Base-by-base conservation (phyloP, 768 basidiomycete species). In the Lactarius pseudohatsudake region DNA sequence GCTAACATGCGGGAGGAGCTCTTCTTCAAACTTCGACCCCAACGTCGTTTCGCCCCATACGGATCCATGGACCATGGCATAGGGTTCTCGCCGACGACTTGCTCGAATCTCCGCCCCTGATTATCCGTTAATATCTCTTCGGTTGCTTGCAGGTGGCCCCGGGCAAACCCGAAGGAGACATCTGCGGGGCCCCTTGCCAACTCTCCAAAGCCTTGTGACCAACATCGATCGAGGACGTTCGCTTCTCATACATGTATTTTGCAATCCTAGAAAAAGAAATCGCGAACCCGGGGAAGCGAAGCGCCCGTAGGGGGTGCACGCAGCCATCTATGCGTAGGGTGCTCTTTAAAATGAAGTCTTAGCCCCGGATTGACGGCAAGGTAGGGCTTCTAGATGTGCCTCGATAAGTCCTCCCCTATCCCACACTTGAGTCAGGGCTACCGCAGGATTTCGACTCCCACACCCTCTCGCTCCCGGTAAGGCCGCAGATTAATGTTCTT, bases 321-420 rank as follows among this genome's bases (percentile, higher is more conserved):
- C 7, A 30, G 22, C 40, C 36, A 54, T 43, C 61, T 50, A 11
- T 50, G n/a, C 13, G 34, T 20, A 41, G 16, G 61, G 56, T 32
- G 11, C 22, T 41, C 65, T 59, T 43, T 57, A 16, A 28, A 66
- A 43, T 26, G 38, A 40, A 36, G 16, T 53, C 20, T 53, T 34
- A 50, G 28, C 61, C 15, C 56, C 26, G 38, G 16, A 34, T 57
- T 40, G 22, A 62, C 20, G 38, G 57, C 36, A 43, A 62, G 57
- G 50, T 45, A 59, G 32, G 58, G 57, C 66, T 67, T 67, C 66
- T 67, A 63, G 66, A 67, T 67, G 66, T 34, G 26, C 50, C 45
- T 50, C 62, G 66, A 67, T 67, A 67, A 58, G 66, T 62, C 62
- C 41, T 45, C 62, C 57, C 66, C 62, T 64, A 64, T 64, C 66